These are phyloP conservation scores for Talaromyces atroroseus DNA, from an alignment of 2,329 filamentous ascomycete species.

Conservation along the genomic window DNA sequence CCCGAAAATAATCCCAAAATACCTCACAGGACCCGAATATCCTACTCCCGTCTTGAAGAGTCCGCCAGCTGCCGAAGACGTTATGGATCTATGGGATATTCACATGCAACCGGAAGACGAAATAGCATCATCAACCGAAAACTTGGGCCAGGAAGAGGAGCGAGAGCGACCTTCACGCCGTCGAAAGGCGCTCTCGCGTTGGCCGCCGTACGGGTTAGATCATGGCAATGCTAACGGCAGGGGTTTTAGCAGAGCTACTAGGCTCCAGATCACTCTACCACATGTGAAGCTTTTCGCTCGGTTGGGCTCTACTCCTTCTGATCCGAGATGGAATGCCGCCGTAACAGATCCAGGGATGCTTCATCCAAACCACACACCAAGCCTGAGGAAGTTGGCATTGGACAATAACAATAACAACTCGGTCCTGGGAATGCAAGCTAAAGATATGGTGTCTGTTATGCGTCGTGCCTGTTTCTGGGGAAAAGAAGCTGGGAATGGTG, in stretches of 20 bases:
- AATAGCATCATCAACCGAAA: background rate
- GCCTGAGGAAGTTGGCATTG: background rate
- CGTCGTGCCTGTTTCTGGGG: constrained; percentile 41
- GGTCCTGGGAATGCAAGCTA: constrained; percentile 32
- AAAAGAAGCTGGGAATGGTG: constrained; percentile 33
- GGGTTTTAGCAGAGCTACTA: constrained; percentile 18
- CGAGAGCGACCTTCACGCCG: constrained; percentile 21
- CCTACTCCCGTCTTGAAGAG: constrained; percentile 27
- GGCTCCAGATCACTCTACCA: constrained; percentile 27
- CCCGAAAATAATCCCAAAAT: constrained; percentile 28
- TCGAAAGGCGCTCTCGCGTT: constrained; percentile 33
- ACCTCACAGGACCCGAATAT: constrained; percentile 29
- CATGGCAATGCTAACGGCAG: constrained; percentile 22
- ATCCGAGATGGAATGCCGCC: background rate
- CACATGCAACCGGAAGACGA: constrained; percentile 10
- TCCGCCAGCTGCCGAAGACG: constrained; percentile 4
- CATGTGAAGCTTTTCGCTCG: constrained; percentile 26
- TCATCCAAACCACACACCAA: background rate
- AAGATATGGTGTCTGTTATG: constrained; percentile 39
- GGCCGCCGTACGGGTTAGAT: constrained; percentile 36
- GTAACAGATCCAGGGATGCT: background rate
- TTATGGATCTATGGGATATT: constrained; percentile 13
- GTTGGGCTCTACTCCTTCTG: background rate
- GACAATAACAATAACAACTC: constrained; percentile 8
- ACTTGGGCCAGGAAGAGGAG: background rate